Percentiles rank a stretch among this genome's conserved stretches.
Evolutionary conservation across 768 basidiomycete genomes (phyloP).

Genomic region (Suillus americanus): DNA sequence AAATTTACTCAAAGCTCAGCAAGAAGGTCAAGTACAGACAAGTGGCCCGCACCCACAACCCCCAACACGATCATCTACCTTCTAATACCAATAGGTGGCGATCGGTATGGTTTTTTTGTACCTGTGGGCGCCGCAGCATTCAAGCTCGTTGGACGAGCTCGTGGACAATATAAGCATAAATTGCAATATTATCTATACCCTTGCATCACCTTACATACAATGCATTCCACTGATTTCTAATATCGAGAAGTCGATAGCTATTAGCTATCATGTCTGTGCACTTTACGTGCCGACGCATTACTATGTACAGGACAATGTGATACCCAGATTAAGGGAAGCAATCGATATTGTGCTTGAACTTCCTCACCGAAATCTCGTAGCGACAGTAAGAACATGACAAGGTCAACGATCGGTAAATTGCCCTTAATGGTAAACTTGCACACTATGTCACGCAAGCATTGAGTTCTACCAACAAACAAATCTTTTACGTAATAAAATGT

Average conservation of each 20-base stretch:
- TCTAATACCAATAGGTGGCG: slow-evolving; percentile 17
- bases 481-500: background rate
- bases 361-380: background rate
- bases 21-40: slow-evolving; percentile 36
- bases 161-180: slow-evolving; percentile 16
- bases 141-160: slow-evolving; percentile 24
- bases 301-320: background rate
- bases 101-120: background rate
- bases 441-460: background rate
- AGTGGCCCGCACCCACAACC: slow-evolving; percentile 24
- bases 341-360: background rate
- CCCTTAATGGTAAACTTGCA: background rate
- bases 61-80: slow-evolving; percentile 30
- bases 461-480: background rate
- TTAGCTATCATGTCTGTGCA: background rate
- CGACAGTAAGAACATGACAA: background rate
- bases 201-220: slow-evolving; percentile 6
- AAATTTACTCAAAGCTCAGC: slow-evolving; percentile 49
- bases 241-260: background rate
- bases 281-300: background rate
- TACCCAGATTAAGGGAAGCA: background rate
- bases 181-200: slow-evolving; percentile 22
- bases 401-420: background rate
- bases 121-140: slow-evolving; percentile 6
- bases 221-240: background rate